Conservation (phyloP, 306 rosid genomes). For the Trichosanthes cucumerina region DNA sequence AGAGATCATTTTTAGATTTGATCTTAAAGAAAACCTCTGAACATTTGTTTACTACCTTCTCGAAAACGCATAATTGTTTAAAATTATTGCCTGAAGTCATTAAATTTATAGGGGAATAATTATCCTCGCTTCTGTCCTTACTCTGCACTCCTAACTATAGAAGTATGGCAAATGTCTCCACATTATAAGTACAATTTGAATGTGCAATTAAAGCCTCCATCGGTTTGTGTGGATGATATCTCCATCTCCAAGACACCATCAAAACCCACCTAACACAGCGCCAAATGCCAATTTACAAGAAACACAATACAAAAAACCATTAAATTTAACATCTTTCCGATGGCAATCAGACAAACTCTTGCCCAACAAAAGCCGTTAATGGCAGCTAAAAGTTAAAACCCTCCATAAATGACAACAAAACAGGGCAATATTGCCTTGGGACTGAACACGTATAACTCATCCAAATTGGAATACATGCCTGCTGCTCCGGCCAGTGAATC, state of each 20-base stretch:
- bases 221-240: neutral
- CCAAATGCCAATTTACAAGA: conserved; percentile 7
- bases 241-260: neutral
- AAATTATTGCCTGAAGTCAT: conserved; percentile 2
- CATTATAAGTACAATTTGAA: conserved; percentile 7
- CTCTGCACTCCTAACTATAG: neutral
- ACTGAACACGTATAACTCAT: conserved; percentile 70
- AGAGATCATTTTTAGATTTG: neutral
- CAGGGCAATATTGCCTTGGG: conserved; percentile 90
- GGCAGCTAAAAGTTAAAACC: conserved; percentile 30
- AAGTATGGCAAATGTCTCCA: neutral
- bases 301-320: neutral
- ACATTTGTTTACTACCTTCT: neutral
- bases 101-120: neutral
- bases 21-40: neutral
- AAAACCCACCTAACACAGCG: neutral
- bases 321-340: neutral
- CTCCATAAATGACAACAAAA: conserved; percentile 87
- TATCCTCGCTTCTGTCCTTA: neutral
- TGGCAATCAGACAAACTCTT: conserved; percentile 3
- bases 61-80: neutral
- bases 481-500: conserved; percentile 68
- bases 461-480: conserved; percentile 83
- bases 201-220: neutral
- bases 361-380: neutral